Conservation (phyloP, 2,329 filamentous ascomycete genomes). For the Fusarium ambrosium region DNA sequence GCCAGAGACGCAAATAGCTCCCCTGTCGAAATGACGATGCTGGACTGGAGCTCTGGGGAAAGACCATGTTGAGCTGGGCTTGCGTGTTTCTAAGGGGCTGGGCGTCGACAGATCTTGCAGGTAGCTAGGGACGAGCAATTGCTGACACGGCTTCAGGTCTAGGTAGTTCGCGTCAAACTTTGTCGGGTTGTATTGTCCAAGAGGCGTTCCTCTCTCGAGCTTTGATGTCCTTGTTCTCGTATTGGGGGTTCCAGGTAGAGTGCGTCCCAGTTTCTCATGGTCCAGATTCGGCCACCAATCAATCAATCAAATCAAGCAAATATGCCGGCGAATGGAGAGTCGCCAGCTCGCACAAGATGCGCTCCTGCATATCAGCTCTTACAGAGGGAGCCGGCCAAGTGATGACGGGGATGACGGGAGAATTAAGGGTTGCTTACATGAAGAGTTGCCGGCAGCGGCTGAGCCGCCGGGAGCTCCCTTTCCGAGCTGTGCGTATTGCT, state of each 20-base stretch:
- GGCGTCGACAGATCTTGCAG: slow-evolving; percentile 29
- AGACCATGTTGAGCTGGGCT: slow-evolving; percentile 20
- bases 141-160: slow-evolving; percentile 6
- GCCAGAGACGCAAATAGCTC: slow-evolving; percentile 32
- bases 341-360: slow-evolving; percentile 19
- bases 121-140: slow-evolving; percentile 4
- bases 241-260: slow-evolving; percentile 11
- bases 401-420: slow-evolving; percentile 29
- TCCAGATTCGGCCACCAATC: slow-evolving; percentile 30
- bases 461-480: slow-evolving; percentile 41
- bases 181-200: slow-evolving; percentile 7
- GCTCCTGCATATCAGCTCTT: slow-evolving; percentile 46
- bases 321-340: slow-evolving; percentile 16
- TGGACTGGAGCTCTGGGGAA: slow-evolving; percentile 21
- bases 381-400: slow-evolving; percentile 19
- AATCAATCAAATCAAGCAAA: slow-evolving; percentile 28
- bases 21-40: slow-evolving; percentile 15
- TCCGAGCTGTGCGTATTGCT: slow-evolving; percentile 46
- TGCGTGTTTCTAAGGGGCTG: slow-evolving; percentile 35
- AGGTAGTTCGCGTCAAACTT: background rate
- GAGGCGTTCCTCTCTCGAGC: background rate
- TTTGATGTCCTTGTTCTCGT: slow-evolving; percentile 5
- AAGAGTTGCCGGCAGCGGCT: slow-evolving; percentile 39
- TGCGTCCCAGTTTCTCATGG: background rate
- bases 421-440: slow-evolving; percentile 36